Conservation (phyloP, 2,329 filamentous ascomycete species). For the Ophiostoma tasmaniense region DNA sequence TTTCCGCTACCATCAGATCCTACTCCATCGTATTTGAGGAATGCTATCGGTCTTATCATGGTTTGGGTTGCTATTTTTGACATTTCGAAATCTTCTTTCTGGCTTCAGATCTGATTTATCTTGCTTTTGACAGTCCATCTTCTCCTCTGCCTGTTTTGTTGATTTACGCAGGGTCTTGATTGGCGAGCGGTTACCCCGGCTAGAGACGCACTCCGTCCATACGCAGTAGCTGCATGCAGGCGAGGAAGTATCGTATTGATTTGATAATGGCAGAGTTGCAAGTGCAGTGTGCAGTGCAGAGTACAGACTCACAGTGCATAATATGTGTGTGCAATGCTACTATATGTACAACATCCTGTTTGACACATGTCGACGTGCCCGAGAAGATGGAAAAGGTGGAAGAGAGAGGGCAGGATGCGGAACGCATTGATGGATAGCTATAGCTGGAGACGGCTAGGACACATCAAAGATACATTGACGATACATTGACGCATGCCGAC, state of each 20-base stretch:
- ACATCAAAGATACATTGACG: neutral
- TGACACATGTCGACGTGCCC: neutral
- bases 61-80: neutral
- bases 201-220: conserved; percentile 11
- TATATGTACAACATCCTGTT: conserved; percentile 1
- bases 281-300: neutral
- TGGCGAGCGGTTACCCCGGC: conserved; percentile 15
- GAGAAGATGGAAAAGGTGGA: neutral
- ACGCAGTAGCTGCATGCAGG: conserved; percentile 17
- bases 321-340: neutral
- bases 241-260: neutral
- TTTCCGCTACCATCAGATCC: neutral
- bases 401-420: too few relatives aligned
- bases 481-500: neutral
- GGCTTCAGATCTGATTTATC: neutral
- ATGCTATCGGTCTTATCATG: neutral
- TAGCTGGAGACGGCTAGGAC: neutral
- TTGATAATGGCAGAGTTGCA: neutral
- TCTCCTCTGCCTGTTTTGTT: neutral
- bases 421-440: neutral
- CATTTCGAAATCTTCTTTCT: neutral
- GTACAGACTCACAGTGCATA: neutral
- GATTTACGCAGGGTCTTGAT: neutral
- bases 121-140: neutral
- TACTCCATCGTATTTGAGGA: neutral